phyloP scores from a whole-genome alignment of 306 rosid species.

The Inga oerstediana region DNA sequence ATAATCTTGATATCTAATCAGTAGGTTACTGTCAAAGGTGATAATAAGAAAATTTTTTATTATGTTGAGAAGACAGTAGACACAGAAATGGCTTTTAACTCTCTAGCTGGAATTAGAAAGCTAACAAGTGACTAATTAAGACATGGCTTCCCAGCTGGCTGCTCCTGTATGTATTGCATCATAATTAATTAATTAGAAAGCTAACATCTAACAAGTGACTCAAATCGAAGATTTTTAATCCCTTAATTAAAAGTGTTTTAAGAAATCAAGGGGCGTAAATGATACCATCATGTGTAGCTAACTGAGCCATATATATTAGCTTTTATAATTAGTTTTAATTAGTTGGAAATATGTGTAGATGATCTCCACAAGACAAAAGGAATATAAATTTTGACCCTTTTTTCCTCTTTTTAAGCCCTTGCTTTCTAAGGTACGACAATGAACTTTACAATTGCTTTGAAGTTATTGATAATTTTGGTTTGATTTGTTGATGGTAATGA shows the following conservation, averaged over 20 bases:
- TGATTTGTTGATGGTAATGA: constrained; percentile 39
- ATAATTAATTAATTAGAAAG: neutral
- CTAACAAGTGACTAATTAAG: neutral
- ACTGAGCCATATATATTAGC: constrained; percentile 7
- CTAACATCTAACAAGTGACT: too few species aligned
- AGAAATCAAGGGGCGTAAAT: constrained; percentile 29
- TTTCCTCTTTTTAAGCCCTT: neutral
- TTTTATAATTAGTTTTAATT: constrained; percentile 12
- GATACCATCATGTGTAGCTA: constrained; percentile 29
- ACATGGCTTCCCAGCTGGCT: neutral
- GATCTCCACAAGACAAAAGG: constrained; percentile 27
- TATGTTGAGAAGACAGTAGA: constrained; percentile 21
- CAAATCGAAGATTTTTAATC: neutral
- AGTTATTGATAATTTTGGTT: constrained; percentile 39
- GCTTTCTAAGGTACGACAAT: neutral
- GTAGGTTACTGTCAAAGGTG: constrained; percentile 43
- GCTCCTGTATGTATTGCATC: neutral
- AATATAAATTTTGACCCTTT: neutral
- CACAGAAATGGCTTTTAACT: constrained; percentile 24
- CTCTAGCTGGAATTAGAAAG: neutral
- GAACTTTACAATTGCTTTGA: constrained; percentile 9
- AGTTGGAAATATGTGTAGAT: constrained; percentile 41
- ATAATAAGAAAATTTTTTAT: constrained; percentile 19
- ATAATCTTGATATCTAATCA: constrained; percentile 32
- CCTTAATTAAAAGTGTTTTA: constrained; percentile 19